Conservation (phyloP, 2,329 filamentous ascomycete species). For the Beauveria asiatica region DNA sequence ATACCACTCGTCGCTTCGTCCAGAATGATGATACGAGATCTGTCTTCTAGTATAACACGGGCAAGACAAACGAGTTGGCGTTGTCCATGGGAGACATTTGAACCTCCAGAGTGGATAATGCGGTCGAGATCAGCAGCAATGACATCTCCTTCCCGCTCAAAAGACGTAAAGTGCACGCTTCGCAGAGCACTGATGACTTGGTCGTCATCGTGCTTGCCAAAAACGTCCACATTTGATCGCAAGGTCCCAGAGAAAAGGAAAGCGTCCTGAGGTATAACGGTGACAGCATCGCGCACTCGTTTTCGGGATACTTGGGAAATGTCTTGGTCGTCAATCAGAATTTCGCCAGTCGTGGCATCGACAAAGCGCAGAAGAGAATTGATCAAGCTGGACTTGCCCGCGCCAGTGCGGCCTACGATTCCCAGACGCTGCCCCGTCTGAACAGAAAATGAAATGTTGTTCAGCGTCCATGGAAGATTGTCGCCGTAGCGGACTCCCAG, state of each 20-base stretch:
- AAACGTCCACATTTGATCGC: conserved; percentile 63
- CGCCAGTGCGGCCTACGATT: conserved; percentile 9
- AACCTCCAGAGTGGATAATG: conserved; percentile 53
- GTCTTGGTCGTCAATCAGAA: conserved; percentile 2
- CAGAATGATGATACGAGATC: conserved; percentile 8
- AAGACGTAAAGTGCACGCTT: conserved; percentile 42
- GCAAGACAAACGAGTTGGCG: conserved; percentile 61
- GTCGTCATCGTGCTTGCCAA: conserved; percentile 53
- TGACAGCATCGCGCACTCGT: not conserved
- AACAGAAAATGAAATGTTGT: conserved; percentile 4
- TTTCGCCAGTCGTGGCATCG: not conserved
- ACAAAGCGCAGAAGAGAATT: conserved; percentile 9
- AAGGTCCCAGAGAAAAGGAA: conserved; percentile 68
- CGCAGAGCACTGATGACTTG: conserved; percentile 56
- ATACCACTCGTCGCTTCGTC: conserved; percentile 66
- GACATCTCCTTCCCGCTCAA: not conserved
- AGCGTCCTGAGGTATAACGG: conserved; percentile 45
- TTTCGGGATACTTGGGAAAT: not conserved
- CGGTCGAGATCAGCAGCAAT: conserved; percentile 42
- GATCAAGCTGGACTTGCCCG: conserved; percentile 10
- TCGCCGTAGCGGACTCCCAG: not conserved
- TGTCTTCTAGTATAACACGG: conserved; percentile 35
- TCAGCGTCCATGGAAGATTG: conserved; percentile 47
- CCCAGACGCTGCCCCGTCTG: not conserved
- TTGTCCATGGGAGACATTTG: conserved; percentile 62